Base-by-base conservation (phyloP, 352 stramenopile genomes). In the Bremia lactucae region DNA sequence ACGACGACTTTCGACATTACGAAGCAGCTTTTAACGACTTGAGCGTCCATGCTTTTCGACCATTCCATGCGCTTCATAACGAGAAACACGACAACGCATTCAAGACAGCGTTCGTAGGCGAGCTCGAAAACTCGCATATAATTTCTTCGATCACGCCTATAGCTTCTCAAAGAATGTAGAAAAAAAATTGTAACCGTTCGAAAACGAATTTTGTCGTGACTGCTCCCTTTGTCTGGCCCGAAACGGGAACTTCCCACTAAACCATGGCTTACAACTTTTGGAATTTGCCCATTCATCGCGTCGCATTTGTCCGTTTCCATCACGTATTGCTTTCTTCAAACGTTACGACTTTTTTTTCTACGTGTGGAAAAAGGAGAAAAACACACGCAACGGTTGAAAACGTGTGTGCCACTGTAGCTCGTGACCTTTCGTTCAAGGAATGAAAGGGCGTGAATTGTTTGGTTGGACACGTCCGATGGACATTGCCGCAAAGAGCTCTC, bases 21-120 rank as follows among this genome's bases (percentile, higher is more conserved):
- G 78, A 88, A 42, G 63, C 78, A 1, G 75, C 78, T 1, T 91
- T 91, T 34, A 87, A 87, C 55, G 78, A 91, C 55, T 46, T 69
- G 4, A 65, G 62, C 23, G 48, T 63, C 15, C 47, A 64, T 35
- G 19, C 16, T 6, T 69, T 69, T 42, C 41, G n/a, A n/a, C 44
- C 8, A 23, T 50, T 0, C 8, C 33, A 18, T 36, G n/a, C n/a
- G n/a, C n/a, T n/a, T n/a, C n/a, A n/a, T n/a, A n/a, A n/a, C n/a
- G n/a, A n/a, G n/a, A n/a, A n/a, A n/a, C n/a, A n/a, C n/a, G n/a
- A n/a, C n/a, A n/a, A n/a, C n/a, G n/a, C n/a, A n/a, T n/a, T n/a
- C n/a, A n/a, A n/a, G n/a, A n/a, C n/a, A n/a, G n/a, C n/a, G n/a
- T 50, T 25, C 36, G 59, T 6, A 23, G 42, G 4, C 22, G 25